Evolutionary conservation across 345 rosid species (phyloP).

Genomic region (Stellera chamaejasme): DNA sequence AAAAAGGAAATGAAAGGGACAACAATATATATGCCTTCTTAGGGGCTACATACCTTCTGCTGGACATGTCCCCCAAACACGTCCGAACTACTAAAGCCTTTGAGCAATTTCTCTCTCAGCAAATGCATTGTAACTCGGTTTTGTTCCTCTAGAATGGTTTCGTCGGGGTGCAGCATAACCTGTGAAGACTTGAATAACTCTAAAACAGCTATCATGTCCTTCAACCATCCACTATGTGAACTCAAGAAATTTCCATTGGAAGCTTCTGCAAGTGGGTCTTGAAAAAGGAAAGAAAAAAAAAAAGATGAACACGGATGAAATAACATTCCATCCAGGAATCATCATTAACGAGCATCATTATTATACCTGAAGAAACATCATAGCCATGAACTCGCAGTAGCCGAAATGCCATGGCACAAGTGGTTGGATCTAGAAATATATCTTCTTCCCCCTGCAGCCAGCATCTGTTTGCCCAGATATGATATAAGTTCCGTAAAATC

Average conservation of each 20-base stretch:
- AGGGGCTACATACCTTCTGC: constrained; percentile 38
- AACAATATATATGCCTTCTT: constrained; percentile 1
- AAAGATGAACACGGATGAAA: constrained; percentile 1
- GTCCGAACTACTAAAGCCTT: constrained; percentile 24
- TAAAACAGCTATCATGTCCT: constrained; percentile 39
- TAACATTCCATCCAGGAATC: background rate
- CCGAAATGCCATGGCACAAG: constrained; percentile 75
- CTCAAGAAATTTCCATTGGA: constrained; percentile 44
- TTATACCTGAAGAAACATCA: constrained; percentile 63
- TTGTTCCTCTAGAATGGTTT: constrained; percentile 37
- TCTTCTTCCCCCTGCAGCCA: constrained; percentile 76
- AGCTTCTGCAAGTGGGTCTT: constrained; percentile 44
- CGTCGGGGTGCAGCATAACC: constrained; percentile 37
- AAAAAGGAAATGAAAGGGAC: constrained; percentile 1
- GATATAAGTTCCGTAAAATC: constrained; percentile 12
- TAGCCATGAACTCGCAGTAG: constrained; percentile 56
- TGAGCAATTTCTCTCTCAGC: constrained; percentile 37
- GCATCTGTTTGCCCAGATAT: constrained; percentile 35
- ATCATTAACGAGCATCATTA: background rate
- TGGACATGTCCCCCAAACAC: constrained; percentile 18
- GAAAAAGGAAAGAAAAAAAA: constrained; percentile 7
- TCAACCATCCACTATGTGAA: constrained; percentile 51
- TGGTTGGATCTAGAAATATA: constrained; percentile 44
- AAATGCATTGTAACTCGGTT: constrained; percentile 44
- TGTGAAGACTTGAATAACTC: constrained; percentile 69